Conservation (phyloP, 73 alveolate species). For the Tetrahymena malaccensis region DNA sequence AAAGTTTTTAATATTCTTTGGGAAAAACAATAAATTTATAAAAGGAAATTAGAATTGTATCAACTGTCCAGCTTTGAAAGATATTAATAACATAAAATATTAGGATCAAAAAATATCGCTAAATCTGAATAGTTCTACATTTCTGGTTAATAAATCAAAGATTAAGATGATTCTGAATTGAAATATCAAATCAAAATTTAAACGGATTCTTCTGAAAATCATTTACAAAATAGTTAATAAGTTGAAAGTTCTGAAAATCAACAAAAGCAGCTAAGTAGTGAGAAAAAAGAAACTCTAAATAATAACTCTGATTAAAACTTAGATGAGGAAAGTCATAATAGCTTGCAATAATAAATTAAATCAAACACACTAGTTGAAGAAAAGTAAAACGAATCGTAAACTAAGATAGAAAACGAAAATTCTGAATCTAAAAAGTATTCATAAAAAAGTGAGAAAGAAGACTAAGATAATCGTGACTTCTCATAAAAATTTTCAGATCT, state of each 20-base stretch:
- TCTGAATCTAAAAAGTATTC: background rate
- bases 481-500: background rate
- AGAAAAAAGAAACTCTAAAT: too few relatives aligned
- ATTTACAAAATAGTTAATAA: too few relatives aligned
- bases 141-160: background rate
- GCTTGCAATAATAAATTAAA: background rate
- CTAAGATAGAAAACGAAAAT: background rate
- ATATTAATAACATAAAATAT: background rate
- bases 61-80: background rate
- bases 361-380: background rate
- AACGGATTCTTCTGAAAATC: background rate
- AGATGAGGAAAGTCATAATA: background rate
- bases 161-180: background rate
- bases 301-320: background rate
- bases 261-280: background rate
- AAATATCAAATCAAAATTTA: background rate
- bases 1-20: background rate
- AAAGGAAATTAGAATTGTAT: background rate
- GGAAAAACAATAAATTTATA: background rate
- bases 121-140: background rate
- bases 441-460: background rate
- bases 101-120: background rate
- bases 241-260: background rate
- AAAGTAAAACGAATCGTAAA: background rate
- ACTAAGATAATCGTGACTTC: background rate